Evolutionary conservation across 192 early-diverging fungal species (phyloP), one percentile per base, ranked within the genome.

Genomic region (Entrophospora sp.): DNA sequence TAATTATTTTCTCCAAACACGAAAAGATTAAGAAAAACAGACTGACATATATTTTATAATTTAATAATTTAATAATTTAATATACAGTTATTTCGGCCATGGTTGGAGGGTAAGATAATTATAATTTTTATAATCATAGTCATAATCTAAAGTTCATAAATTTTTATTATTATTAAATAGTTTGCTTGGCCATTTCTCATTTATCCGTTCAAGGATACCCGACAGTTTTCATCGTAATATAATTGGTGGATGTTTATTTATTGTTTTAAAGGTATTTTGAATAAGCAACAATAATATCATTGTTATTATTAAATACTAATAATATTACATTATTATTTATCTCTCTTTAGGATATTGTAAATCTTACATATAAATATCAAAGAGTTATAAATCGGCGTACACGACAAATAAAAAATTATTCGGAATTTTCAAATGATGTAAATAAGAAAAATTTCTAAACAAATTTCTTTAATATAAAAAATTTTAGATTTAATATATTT

Each of bases 231-330:
- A 76, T 71, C 64, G 73, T 44, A 74, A 71, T 32, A 69, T 83
- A 52, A 35, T 84, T 25, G 80, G 81, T 46, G 81, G 81, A 13
- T 83, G 82, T 61, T 55, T 73, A 13, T 81, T 84, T 71, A 76
- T 83, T 56, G 63, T 85, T 3, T 49, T 74, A 36, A 83, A 89
- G 69, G 87, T 66, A 27, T 5, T 24, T 53, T 28, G 2, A n/a
- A 28, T 42, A n/a, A 2, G 13, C 22, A 9, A 25, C 49, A 52
- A n/a, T 27, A n/a, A 10, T 12, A 52, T 1, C 10, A 27, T 48
- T n/a, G 5, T 8, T 24, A 22, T 35, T 46, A 13, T 34, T 5
- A 62, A 25, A 36, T 5, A 38, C 27, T 16, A 60, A 49, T 37
- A 60, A 25, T 49, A 20, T 36, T 10, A 12, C n/a, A n/a, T 16